Conservation (phyloP, 768 basidiomycete species). For the Tulasnella calospora region DNA sequence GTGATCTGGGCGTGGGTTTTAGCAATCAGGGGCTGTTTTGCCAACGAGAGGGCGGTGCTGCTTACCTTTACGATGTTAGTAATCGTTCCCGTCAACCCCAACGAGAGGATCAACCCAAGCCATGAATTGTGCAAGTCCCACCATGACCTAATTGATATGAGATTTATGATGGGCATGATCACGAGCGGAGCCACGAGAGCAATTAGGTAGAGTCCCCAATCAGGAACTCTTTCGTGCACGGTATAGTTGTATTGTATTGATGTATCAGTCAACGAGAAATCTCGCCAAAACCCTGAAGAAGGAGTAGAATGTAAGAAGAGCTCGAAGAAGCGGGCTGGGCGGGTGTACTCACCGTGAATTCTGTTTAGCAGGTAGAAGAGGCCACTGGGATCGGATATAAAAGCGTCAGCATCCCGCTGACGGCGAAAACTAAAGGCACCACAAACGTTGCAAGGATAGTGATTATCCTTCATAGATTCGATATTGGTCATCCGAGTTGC, state of each 20-base stretch:
- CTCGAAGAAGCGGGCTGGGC: neutral
- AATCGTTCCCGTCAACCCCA: constrained; percentile 69
- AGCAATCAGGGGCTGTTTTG: neutral
- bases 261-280: constrained; percentile 73
- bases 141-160: constrained; percentile 68
- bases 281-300: constrained; percentile 49
- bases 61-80: constrained; percentile 83
- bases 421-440: neutral
- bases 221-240: constrained; percentile 72
- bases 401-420: neutral
- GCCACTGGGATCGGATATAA: constrained; percentile 39
- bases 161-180: constrained; percentile 63
- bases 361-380: constrained; percentile 60
- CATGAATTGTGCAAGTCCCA: constrained; percentile 77
- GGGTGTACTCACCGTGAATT: constrained; percentile 46
- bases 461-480: constrained; percentile 49
- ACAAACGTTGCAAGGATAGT: constrained; percentile 63
- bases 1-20: constrained; percentile 34
- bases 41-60: neutral
- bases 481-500: neutral
- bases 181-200: constrained; percentile 61
- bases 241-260: constrained; percentile 53
- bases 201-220: constrained; percentile 37
- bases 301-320: neutral
- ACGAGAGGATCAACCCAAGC: constrained; percentile 52